Percentiles rank a stretch among this genome's conserved stretches.
Evolutionary conservation across 495 filamentous ascomycete species (phyloP).

Genomic region (Penicillium canariense): DNA sequence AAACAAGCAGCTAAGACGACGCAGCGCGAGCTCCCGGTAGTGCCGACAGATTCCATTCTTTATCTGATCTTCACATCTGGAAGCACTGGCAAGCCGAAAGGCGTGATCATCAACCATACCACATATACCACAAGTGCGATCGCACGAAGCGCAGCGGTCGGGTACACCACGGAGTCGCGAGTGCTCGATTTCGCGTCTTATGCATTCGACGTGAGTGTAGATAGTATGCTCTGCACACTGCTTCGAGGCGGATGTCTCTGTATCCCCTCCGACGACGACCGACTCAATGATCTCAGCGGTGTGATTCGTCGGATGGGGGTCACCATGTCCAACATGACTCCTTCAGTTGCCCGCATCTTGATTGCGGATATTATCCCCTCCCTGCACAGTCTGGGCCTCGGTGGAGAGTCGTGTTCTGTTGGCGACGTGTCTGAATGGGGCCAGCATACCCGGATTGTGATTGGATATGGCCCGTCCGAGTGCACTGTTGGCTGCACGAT

Average conservation of each 20-base stretch:
- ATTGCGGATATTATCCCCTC: conserved; percentile 18
- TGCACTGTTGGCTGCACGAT: conserved; percentile 21
- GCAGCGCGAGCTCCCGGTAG: not conserved
- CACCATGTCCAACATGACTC: conserved; percentile 27
- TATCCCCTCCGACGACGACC: conserved; percentile 33
- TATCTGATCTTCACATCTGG: conserved; percentile 39
- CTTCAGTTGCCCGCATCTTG: conserved; percentile 23
- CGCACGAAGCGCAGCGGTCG: not conserved
- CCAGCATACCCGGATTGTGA: conserved; percentile 14
- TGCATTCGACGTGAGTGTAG: conserved; percentile 55
- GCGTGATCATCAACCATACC: conserved; percentile 40
- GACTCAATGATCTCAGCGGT: conserved; percentile 23
- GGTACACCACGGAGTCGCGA: conserved; percentile 19
- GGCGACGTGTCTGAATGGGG: conserved; percentile 22
- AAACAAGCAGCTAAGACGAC: not conserved
- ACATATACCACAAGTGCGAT: conserved; percentile 21
- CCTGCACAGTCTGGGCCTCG: conserved; percentile 22
- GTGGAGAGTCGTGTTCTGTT: conserved; percentile 20
- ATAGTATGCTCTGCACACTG: conserved; percentile 55
- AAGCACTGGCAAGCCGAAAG: conserved; percentile 42
- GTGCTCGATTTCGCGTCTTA: conserved; percentile 60
- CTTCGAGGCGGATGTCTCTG: conserved; percentile 36
- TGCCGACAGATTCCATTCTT: not conserved
- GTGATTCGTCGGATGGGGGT: conserved; percentile 20
- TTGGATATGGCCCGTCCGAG: conserved; percentile 40